A percentile compares a stretch with the other conserved stretches of the same genome.
These are phyloP conservation scores for Epichloe typhina DNA, from an alignment of 2,329 filamentous ascomycete species.

Conservation along the genomic window DNA sequence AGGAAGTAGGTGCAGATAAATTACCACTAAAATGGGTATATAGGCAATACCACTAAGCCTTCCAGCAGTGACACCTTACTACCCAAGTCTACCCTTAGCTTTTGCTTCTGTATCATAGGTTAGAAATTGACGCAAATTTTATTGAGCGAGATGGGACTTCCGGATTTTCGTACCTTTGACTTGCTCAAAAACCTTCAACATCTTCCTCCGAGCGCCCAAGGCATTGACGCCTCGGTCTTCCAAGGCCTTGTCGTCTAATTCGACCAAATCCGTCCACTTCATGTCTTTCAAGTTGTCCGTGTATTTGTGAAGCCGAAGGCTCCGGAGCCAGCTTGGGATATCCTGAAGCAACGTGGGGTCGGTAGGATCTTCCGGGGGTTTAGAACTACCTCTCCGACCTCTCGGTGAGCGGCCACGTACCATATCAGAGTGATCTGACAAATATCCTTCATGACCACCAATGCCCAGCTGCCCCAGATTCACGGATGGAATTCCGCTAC, in stretches of 20 bases:
- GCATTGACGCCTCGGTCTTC: conserved; percentile 92
- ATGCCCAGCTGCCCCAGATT: conserved; percentile 61
- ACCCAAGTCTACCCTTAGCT: conserved; percentile 55
- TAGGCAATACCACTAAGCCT: not conserved
- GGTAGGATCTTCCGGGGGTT: conserved; percentile 97
- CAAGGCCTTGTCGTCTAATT: conserved; percentile 83
- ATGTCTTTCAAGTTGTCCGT: conserved; percentile 96
- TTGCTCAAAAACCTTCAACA: conserved; percentile 98
- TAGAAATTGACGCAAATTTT: conserved; percentile 6
- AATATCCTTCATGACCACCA: conserved; percentile 65
- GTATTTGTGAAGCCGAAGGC: conserved; percentile 92
- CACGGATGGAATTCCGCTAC: conserved; percentile 56
- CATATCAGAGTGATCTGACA: conserved; percentile 90
- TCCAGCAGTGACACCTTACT: conserved; percentile 5
- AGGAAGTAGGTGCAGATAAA: not conserved
- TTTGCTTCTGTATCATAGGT: conserved; percentile 45
- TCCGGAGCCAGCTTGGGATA: conserved; percentile 91
- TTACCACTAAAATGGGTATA: not conserved
- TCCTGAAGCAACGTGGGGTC: conserved; percentile 83
- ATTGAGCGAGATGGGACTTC: not conserved
- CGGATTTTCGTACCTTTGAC: conserved; percentile 50
- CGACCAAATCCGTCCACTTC: conserved; percentile 87
- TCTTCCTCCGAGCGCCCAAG: conserved; percentile 86
- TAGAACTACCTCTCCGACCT: conserved; percentile 84
- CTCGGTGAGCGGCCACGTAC: conserved; percentile 81